Evolutionary conservation across 495 filamentous ascomycete species (phyloP).

Genomic region (Sphaerosporella brunnea): DNA sequence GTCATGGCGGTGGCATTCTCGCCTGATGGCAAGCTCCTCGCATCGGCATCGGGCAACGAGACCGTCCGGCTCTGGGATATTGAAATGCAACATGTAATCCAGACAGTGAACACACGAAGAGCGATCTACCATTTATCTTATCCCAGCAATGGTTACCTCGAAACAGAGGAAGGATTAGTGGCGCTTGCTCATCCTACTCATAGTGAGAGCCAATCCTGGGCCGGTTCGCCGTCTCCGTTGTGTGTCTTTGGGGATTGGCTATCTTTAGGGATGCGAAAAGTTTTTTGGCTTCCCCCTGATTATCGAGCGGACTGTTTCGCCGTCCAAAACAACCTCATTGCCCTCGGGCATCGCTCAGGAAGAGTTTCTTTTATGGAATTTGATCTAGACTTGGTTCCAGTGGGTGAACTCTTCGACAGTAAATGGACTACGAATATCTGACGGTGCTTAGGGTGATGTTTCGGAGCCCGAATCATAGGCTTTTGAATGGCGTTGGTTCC

Average conservation of each 20-base stretch:
- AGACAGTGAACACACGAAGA: background rate
- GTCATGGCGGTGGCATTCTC: constrained; percentile 8
- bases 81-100: background rate
- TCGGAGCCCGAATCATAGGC: no score
- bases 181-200: background rate
- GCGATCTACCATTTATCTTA: background rate
- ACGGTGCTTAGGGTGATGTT: no score
- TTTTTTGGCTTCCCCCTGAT: background rate
- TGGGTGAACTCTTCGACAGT: background rate
- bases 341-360: background rate
- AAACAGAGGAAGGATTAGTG: background rate
- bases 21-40: constrained; percentile 4
- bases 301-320: background rate
- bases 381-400: background rate
- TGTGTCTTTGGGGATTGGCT: background rate
- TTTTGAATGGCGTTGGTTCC: no score
- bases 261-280: background rate
- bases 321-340: background rate
- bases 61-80: constrained; percentile 24
- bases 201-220: constrained; percentile 10
- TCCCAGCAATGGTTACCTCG: background rate
- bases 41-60: constrained; percentile 14
- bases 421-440: no score
- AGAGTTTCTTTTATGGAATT: background rate
- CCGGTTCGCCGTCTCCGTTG: background rate